Base-by-base conservation (phyloP, 345 rosid genomes). In the Populus ilicifolia region DNA sequence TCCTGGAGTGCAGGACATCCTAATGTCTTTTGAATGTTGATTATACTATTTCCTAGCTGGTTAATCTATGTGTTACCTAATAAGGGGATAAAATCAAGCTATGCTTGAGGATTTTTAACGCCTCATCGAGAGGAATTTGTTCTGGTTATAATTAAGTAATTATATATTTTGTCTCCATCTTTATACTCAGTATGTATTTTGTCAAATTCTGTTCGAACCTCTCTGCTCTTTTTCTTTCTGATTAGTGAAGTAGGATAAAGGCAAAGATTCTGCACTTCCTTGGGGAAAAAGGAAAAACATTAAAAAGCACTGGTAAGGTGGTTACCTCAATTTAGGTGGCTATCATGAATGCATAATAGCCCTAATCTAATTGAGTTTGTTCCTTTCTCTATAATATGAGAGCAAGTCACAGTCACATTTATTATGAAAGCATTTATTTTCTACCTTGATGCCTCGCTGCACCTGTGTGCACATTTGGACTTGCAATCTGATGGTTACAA, bases 361-460 rank as follows among this genome's bases (percentile, higher is more conserved):
- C 61, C 61, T 20, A 54, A 20, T 54, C 1, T 8, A 20, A 20
- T 21, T 7, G 23, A 0, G 61, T 21, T 54, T 18, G 11, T 54
- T 54, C 61, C n/a, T 54, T 21, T 21, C 59, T 54, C 8, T 21
- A 54, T 54, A 20, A 54, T 20, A 52, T 54, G 3, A 54, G 61
- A 54, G 61, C 61, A 20, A 54, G 61, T 8, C 12, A 52, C 21
- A 5, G 8, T 50, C 56, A 50, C 33, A 30, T 30, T 30, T 30
- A 30, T 30, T 30, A 30, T 30, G 33, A 30, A 30, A 30, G 33
- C 33, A 30, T 30, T 30, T 30, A 30, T 33, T 67, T 86, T 86
- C 6, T 86, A 85, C 82, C 91, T 86, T 1, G 86, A 84, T 44
- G 87, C 56, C 71, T 74, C 72, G 74, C 89, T 86, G 89, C 89